phyloP scores from a whole-genome alignment of 805 yeast species.

The Saccharomycopsis malanga region DNA sequence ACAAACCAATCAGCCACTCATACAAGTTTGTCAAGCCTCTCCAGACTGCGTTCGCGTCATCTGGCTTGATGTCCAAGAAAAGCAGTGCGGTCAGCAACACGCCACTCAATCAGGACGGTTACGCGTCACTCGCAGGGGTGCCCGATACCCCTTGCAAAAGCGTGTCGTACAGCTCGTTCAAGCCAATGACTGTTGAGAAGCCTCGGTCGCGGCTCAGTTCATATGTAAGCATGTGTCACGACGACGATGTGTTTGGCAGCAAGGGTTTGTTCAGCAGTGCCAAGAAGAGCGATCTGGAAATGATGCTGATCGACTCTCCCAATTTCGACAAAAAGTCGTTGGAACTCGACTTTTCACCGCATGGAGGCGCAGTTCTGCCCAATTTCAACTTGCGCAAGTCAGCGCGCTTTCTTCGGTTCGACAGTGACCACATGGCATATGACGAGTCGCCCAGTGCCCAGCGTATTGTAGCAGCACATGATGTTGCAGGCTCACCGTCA shows the following conservation, averaged over 20 bases:
- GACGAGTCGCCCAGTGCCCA: not conserved
- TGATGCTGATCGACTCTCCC: constrained; percentile 17
- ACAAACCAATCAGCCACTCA: constrained; percentile 24
- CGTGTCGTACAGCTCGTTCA: not conserved
- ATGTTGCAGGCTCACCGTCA: constrained; percentile 3
- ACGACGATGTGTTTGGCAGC: constrained; percentile 3
- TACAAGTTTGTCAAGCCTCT: constrained; percentile 74
- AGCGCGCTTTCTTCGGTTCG: constrained; percentile 8
- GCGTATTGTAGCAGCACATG: not conserved
- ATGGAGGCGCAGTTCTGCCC: constrained; percentile 11
- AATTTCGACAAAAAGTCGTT: constrained; percentile 13
- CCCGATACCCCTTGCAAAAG: constrained; percentile 16
- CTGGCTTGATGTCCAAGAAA: constrained; percentile 58
- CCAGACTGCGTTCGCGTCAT: constrained; percentile 73
- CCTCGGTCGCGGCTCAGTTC: constrained; percentile 16
- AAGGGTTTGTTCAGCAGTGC: not conserved
- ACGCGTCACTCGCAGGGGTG: not conserved
- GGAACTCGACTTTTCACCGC: constrained; percentile 12
- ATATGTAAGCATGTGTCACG: constrained; percentile 9
- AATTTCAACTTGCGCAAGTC: constrained; percentile 16
- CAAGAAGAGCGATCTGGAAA: constrained; percentile 5
- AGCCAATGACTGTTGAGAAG: constrained; percentile 12
- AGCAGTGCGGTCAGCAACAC: not conserved
- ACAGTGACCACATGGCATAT: too few species aligned
- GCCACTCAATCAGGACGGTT: not conserved